These are phyloP conservation scores for Setaria italica DNA, from an alignment of 202 grass and related monocot species.

Conservation along the genomic window DNA sequence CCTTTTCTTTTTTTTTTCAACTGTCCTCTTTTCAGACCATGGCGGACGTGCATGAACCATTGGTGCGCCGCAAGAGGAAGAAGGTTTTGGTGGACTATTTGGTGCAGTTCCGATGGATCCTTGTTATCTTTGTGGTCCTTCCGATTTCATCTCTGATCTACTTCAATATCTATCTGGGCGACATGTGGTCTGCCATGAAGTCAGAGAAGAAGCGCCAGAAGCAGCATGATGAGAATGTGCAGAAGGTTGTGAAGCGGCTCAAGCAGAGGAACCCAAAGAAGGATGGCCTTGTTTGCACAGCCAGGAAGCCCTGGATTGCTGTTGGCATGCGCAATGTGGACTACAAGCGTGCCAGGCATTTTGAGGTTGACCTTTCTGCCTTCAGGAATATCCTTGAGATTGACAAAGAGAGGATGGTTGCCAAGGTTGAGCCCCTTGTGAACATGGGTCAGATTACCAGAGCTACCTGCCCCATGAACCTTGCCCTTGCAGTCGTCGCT, in stretches of 20 bases:
- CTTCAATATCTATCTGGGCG: not conserved
- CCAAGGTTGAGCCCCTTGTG: not conserved
- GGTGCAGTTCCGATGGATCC: not conserved
- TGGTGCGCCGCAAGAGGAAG: constrained; percentile 1
- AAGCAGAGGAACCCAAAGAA: constrained; percentile 8
- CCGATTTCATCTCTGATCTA: not conserved
- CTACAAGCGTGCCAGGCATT: not conserved
- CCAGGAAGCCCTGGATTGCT: not conserved
- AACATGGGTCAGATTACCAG: not conserved
- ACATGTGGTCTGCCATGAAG: constrained; percentile 1
- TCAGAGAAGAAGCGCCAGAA: not conserved
- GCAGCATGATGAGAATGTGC: not conserved
- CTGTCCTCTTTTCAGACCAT: not conserved
- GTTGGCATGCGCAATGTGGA: constrained; percentile 3
- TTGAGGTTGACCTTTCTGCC: not conserved
- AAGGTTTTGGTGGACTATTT: not conserved
- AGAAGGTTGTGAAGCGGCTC: not conserved
- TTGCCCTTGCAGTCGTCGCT: not conserved
- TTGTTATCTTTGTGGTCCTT: not conserved
- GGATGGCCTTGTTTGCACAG: not conserved
- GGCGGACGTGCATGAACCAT: constrained; percentile 1
- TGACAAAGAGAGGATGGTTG: not conserved
- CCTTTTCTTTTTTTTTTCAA: no score
- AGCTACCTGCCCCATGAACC: not conserved
- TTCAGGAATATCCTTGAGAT: not conserved